A percentile compares a stretch with the other conserved stretches of the same genome.
Conservation (phyloP, 2,329 filamentous ascomycete species). For the Exserohilum rostratum region DNA sequence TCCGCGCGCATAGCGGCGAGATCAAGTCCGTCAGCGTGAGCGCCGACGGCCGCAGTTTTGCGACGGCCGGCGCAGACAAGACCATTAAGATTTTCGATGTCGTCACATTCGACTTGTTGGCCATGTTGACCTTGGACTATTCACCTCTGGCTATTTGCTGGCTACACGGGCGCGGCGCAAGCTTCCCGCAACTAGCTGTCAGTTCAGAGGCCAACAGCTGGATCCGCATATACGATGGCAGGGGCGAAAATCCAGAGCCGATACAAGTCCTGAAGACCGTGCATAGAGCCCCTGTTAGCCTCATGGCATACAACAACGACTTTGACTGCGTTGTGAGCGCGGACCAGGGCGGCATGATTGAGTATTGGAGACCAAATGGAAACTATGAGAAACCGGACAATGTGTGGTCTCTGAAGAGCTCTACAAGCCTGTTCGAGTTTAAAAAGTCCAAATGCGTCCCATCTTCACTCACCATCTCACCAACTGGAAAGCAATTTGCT, state of each 20-base stretch:
- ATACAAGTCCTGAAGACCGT: slow-evolving; percentile 78
- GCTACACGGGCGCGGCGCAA: slow-evolving; percentile 85
- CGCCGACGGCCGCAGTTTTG: slow-evolving; percentile 90
- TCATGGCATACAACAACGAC: slow-evolving; percentile 87
- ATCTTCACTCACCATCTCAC: slow-evolving; percentile 81
- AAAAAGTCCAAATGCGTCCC: slow-evolving; percentile 89
- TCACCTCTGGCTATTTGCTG: slow-evolving; percentile 83
- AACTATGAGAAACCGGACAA: slow-evolving; percentile 88
- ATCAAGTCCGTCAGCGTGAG: slow-evolving; percentile 85
- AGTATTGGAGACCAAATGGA: slow-evolving; percentile 88
- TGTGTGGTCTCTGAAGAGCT: slow-evolving; percentile 92
- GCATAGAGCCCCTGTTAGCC: slow-evolving; percentile 79
- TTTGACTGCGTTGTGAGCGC: slow-evolving; percentile 91
- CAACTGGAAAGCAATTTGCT: slow-evolving; percentile 83
- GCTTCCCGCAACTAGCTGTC: slow-evolving; percentile 82
- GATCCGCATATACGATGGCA: slow-evolving; percentile 86
- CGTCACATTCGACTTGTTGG: slow-evolving; percentile 72
- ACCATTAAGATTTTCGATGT: slow-evolving; percentile 79
- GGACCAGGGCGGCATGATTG: slow-evolving; percentile 90
- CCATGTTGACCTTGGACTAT: slow-evolving; percentile 77
- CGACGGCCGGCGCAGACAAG: slow-evolving; percentile 79
- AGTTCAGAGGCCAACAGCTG: slow-evolving; percentile 74
- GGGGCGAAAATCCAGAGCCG: slow-evolving; percentile 77
- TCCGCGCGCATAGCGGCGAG: slow-evolving; percentile 85
- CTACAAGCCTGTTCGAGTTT: slow-evolving; percentile 94